Conservation (phyloP, 78 protist species). For the Emiliania huxleyi region DNA sequence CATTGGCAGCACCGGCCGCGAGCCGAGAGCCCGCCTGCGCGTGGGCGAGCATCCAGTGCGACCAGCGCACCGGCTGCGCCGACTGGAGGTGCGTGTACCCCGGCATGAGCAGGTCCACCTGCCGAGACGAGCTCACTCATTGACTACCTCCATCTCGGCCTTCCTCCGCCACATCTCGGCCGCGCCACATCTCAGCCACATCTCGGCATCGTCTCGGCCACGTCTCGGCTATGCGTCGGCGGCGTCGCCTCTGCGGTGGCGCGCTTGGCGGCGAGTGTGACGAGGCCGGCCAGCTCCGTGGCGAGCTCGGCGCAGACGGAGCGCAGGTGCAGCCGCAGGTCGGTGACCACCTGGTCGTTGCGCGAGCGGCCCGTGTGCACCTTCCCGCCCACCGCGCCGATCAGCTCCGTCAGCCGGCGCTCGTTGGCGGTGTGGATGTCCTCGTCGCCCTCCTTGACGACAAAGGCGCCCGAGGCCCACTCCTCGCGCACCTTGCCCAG, state of each 20-base stretch:
- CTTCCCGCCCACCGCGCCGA: conserved; percentile 68
- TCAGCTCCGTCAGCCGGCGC: conserved; percentile 63
- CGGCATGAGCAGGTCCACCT: conserved; percentile 61
- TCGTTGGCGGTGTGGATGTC: conserved; percentile 86
- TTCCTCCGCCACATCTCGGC: too few relatives aligned
- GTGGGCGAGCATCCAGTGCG: conserved; percentile 63
- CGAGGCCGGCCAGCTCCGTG: neutral
- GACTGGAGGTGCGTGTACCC: conserved; percentile 77
- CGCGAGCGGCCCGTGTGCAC: conserved; percentile 79
- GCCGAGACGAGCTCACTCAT: too few relatives aligned
- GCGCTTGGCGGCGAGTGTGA: neutral
- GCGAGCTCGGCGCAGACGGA: conserved; percentile 6
- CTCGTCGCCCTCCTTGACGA: conserved; percentile 59
- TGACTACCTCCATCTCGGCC: too few relatives aligned
- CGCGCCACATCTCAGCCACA: too few relatives aligned
- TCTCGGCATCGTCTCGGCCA: too few relatives aligned
- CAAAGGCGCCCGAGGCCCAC: conserved; percentile 50
- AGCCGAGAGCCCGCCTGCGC: too few relatives aligned
- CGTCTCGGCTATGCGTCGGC: too few relatives aligned
- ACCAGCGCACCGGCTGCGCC: conserved; percentile 69
- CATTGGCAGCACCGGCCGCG: too few relatives aligned
- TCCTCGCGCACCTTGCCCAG: conserved; percentile 33
- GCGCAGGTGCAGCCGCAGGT: conserved; percentile 69
- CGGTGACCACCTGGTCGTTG: conserved; percentile 70
- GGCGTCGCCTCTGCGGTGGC: too few relatives aligned